Base-by-base conservation (phyloP, 1,139 yeast species). In the Candida tetrigidarum region DNA sequence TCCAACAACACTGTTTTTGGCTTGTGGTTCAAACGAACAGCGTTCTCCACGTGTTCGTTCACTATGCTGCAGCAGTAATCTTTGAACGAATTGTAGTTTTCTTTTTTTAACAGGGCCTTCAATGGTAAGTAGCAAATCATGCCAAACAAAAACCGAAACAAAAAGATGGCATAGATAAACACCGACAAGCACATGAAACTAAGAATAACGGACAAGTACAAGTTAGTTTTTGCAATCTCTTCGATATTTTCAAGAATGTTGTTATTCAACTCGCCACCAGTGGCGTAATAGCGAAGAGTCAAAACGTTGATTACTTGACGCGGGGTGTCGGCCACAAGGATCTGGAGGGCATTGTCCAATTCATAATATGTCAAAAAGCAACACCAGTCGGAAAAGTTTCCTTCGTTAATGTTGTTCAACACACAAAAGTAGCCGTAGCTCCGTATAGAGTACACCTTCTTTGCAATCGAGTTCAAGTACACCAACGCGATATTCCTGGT, bases 241-340 rank as follows among this genome's bases (percentile, higher is more conserved):
- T 72, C 68, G 37, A 90, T 78, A 34, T 87, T 83, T 5, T 62
- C 61, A 46, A 78, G 64, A 45, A 86, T 78, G 48, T 68, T 73
- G 49, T 67, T 68, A 39, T 74, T 66, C 7, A 65, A 50, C 35
- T 74, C 76, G 8, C 70, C 73, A 39, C 65, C 70, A 5, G 86
- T 75, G 8, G 83, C 82, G 47, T 77, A 75, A 47, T 67, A 71
- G 58, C 84, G 74, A 29, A 86, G 64, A 0, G 97, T 88, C 52
- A 87, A 67, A 22, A 91, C 86, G 60, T 90, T 90, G 54, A 90
- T 79, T 2, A 86, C 85, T 65, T 90, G 97, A 63, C 97, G 78
- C n/a, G 97, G 97, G 5, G 92, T 78, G 55, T 90, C 96, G 0
- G 96, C 92, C 37, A 87, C 69, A 15, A 86, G 54, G 28, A 87